Conservation (phyloP, 495 filamentous ascomycete species). For the Neurospora tetraspora region DNA sequence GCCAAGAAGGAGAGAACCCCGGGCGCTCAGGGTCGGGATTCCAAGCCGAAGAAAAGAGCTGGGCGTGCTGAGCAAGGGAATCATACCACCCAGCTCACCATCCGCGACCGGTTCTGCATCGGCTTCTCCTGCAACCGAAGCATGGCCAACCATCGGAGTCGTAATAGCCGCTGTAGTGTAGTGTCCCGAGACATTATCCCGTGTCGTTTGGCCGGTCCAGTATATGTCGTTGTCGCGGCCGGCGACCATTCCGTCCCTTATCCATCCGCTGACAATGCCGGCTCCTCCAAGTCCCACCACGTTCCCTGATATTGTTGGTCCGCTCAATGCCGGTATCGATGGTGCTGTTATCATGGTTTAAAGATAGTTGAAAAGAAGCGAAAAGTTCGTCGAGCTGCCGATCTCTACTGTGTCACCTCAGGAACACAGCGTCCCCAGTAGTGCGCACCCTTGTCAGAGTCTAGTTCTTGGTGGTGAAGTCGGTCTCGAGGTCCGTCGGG, state of each 20-base stretch:
- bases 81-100: neutral
- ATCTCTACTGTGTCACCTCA: neutral
- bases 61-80: neutral
- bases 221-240: neutral
- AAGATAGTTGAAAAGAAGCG: neutral
- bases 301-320: neutral
- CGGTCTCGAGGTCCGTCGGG: constrained; percentile 54
- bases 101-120: neutral
- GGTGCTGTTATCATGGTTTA: neutral
- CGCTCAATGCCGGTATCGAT: neutral
- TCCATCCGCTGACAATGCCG: neutral
- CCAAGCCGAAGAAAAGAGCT: neutral
- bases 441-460: neutral
- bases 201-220: neutral
- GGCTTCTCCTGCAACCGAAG: neutral
- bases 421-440: neutral
- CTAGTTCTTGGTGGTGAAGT: constrained; percentile 64
- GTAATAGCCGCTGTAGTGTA: neutral
- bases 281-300: neutral
- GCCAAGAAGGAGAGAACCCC: neutral
- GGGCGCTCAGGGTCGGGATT: neutral
- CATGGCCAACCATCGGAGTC: neutral
- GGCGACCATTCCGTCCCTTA: neutral
- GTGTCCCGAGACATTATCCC: neutral
- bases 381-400: neutral